Percentiles rank a stretch among this genome's conserved stretches.
Conservation (phyloP, 371 early-diverging fungal genomes). For the Lichtheimia hyalospora region DNA sequence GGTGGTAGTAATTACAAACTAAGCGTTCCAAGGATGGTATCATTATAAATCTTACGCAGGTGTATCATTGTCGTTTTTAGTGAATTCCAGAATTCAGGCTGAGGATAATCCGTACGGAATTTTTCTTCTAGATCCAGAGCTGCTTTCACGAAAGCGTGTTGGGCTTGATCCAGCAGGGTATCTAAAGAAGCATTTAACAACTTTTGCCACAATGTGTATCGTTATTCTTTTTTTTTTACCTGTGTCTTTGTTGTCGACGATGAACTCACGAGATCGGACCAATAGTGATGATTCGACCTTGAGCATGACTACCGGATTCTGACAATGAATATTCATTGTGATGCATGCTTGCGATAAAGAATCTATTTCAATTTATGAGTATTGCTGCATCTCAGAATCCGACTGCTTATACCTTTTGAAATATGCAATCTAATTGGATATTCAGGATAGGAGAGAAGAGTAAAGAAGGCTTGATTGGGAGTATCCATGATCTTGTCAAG, state of each 20-base stretch:
- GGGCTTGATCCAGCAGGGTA: neutral
- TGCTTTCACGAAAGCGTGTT: neutral
- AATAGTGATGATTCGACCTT: neutral
- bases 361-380: no score
- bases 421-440: neutral
- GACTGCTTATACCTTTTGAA: neutral
- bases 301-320: neutral
- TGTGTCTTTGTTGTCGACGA: neutral
- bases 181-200: neutral
- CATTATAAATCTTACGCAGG: neutral
- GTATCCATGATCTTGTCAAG: neutral
- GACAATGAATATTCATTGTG: neutral
- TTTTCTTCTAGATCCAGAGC: neutral
- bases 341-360: no score
- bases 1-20: no score
- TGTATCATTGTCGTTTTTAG: neutral
- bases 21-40: no score
- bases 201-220: no score
- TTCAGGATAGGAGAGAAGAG: neutral
- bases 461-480: neutral
- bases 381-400: no score
- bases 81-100: neutral
- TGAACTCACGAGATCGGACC: neutral
- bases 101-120: neutral
- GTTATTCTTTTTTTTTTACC: neutral